Evolutionary conservation across 345 rosid genomes (phyloP).

Genomic region (Psidium friedrichsthalianum): DNA sequence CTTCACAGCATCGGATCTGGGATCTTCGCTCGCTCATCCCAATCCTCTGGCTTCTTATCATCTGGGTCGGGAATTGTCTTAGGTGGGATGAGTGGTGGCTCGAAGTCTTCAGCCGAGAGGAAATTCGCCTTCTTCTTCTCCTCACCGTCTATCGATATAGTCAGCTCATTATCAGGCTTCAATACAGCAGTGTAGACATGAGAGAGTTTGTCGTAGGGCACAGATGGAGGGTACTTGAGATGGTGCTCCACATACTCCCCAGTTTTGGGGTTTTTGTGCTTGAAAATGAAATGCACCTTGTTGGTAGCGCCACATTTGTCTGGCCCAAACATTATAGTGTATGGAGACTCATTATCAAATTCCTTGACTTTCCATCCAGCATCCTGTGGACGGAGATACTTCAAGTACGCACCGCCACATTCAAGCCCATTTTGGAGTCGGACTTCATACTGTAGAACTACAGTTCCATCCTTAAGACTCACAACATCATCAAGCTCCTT

Average conservation of each 20-base stretch:
- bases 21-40: constrained; percentile 45
- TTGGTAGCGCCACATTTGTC: constrained; percentile 48
- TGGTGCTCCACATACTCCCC: constrained; percentile 45
- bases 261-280: constrained; percentile 43
- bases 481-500: constrained; percentile 24
- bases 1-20: constrained; percentile 33
- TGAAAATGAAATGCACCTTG: constrained; percentile 50
- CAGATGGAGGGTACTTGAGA: constrained; percentile 37
- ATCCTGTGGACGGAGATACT: constrained; percentile 40
- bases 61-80: constrained; percentile 43
- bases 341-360: constrained; percentile 36
- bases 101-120: constrained; percentile 37
- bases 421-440: constrained; percentile 46
- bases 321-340: constrained; percentile 61
- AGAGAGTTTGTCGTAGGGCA: constrained; percentile 34
- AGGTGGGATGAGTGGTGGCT: constrained; percentile 40
- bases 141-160: constrained; percentile 39
- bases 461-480: constrained; percentile 23
- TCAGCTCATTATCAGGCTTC: constrained; percentile 26
- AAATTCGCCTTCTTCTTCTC: constrained; percentile 40
- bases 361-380: constrained; percentile 32
- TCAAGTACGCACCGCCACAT: constrained; percentile 55
- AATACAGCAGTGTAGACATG: constrained; percentile 52
- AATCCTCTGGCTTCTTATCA: constrained; percentile 48
- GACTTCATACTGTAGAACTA: constrained; percentile 42